Base-by-base conservation (phyloP, 192 early-diverging fungal genomes). In the Podila verticillata region DNA sequence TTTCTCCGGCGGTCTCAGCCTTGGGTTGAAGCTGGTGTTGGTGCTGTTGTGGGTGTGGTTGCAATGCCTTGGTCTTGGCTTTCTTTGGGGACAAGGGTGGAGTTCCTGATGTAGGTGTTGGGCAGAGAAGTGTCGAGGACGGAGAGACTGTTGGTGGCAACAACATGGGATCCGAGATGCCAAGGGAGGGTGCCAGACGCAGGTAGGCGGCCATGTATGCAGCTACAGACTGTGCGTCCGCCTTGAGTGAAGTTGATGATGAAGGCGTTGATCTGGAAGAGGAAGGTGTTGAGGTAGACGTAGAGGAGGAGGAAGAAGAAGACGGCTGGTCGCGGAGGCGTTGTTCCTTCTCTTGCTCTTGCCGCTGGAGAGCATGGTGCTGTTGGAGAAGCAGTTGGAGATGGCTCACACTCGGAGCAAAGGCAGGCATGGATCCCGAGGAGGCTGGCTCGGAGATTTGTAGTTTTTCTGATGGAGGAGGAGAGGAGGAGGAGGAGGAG, bases 121-220 rank as follows among this genome's bases (percentile, higher is more conserved):
- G 51, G 51, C 51, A 54, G 24, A 54, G 51, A 3, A 54, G 51
- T 10, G 51, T 54, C n/a, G 51, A 54, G 9, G 51, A 54, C 5
- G 51, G 51, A 9, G 51, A 54, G 24, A 54, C 10, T n/a, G 51
- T 54, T 7, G 51, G 51, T 9, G 51, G 51, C 51, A 54, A 26
- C n/a, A 54, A 17, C 51, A 54, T 54, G 51, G 51, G 24, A 54
- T n/a, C 39, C 13, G 39, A 44, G 39, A 15, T 15, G 39, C 39
- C 39, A 17, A 44, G 39, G 13, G 51, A n/a, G 51, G 65, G 30
- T 1, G 66, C 62, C 15, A 79, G 29, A 1, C 49, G 66, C 59
- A 80, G 61, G 57, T 72, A 72, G 4, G 70, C 70, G 12, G 69
- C 69, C 77, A 80, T 80, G 47, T 80, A 80, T 13, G 77, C 77